Percentiles rank a stretch among this genome's conserved stretches.
Evolutionary conservation across 176 grass and related monocot species (phyloP).

Genomic region (Triticum turgidum): DNA sequence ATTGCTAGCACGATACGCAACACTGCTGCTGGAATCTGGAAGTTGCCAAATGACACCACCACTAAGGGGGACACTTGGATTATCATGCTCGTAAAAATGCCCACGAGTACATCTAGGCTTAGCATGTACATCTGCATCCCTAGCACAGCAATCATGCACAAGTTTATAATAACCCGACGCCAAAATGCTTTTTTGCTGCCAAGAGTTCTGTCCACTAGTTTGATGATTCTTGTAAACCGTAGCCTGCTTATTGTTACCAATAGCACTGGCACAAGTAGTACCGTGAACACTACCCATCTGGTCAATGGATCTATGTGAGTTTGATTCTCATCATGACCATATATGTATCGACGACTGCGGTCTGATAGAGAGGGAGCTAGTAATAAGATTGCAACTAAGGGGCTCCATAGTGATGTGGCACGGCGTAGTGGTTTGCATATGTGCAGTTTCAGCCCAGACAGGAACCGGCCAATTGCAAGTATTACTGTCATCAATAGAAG

Average conservation of each 20-base stretch:
- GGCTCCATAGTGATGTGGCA: background rate
- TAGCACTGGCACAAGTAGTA: background rate
- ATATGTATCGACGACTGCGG: background rate
- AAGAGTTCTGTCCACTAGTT: background rate
- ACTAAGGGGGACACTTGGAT: background rate
- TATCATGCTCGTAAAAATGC: background rate
- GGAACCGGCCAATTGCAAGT: background rate
- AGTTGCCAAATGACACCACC: slow-evolving; percentile 2
- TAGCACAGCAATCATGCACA: background rate
- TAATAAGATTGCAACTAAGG: background rate
- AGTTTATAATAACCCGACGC: background rate
- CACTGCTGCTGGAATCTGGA: background rate
- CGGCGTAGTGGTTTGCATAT: background rate
- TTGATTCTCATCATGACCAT: no score
- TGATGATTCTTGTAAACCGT: background rate
- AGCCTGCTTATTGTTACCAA: background rate
- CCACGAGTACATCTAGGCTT: background rate
- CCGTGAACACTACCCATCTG: background rate
- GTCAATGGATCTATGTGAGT: no score
- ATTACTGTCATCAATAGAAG: background rate
- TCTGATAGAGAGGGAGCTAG: background rate
- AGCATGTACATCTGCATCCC: background rate
- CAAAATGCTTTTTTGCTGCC: background rate
- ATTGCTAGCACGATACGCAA: background rate
- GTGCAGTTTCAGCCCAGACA: background rate